Conservation (phyloP, 768 basidiomycete genomes). For the Kwoniella europaea region DNA sequence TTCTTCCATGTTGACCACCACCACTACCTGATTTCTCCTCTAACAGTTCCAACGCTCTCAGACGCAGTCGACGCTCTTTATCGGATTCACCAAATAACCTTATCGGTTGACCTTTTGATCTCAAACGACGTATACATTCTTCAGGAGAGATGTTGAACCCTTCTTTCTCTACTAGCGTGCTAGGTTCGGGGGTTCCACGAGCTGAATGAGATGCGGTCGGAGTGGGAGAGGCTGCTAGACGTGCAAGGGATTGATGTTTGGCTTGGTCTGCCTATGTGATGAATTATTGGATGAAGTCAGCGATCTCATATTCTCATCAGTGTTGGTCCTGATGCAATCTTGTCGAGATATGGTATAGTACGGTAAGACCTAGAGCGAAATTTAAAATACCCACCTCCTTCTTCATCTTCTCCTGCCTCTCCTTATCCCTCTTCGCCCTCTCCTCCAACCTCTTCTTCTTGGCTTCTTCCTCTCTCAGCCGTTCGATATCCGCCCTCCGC, state of each 20-base stretch:
- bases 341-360: not conserved
- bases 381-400: constrained; percentile 27
- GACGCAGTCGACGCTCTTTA: constrained; percentile 84
- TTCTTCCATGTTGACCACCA: constrained; percentile 65
- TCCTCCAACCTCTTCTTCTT: constrained; percentile 44
- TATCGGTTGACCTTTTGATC: constrained; percentile 90
- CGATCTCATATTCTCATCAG: no score
- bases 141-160: constrained; percentile 89
- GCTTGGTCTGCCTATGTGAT: constrained; percentile 26
- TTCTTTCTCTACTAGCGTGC: constrained; percentile 44
- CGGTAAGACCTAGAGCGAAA: not conserved
- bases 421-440: constrained; percentile 43
- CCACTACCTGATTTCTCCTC: constrained; percentile 66
- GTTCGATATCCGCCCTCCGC: constrained; percentile 87
- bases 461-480: constrained; percentile 61
- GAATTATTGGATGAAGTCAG: no score
- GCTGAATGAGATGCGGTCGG: constrained; percentile 36
- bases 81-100: constrained; percentile 93
- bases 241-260: constrained; percentile 27
- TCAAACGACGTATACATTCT: constrained; percentile 85
- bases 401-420: constrained; percentile 44
- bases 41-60: constrained; percentile 91
- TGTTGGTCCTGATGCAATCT: no score
- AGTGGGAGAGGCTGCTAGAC: constrained; percentile 34
- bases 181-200: constrained; percentile 61